Percentiles rank a stretch among this genome's conserved stretches.
These are phyloP conservation scores for Nicotiana attenuata DNA, from an alignment of 257 asterid species.

Conservation along the genomic window DNA sequence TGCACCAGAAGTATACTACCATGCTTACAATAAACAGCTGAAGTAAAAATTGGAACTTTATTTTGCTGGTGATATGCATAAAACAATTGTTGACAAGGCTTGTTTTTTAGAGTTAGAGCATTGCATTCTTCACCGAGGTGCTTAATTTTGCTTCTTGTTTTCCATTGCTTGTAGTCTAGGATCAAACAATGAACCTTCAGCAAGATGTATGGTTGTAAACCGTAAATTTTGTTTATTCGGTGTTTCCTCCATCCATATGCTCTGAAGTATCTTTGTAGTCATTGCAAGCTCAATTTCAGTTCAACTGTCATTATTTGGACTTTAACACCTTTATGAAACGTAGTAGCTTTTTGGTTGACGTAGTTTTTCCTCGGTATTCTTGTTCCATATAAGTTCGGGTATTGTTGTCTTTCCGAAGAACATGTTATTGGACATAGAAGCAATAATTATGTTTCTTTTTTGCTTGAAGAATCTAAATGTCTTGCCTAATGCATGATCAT, in stretches of 20 bases:
- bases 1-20: not conserved
- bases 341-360: not conserved
- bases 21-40: not conserved
- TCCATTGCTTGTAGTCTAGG: not conserved
- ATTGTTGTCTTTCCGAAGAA: not conserved
- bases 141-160: not conserved
- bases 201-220: not conserved
- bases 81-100: not conserved
- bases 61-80: not conserved
- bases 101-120: not conserved
- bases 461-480: not conserved
- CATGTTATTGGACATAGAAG: not conserved
- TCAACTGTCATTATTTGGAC: not conserved
- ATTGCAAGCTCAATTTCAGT: not conserved
- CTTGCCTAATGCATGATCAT: constrained; percentile 1
- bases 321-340: not conserved
- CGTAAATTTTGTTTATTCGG: not conserved
- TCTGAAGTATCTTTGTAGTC: not conserved
- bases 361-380: not conserved
- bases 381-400: not conserved
- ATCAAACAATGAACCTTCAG: not conserved
- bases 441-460: not conserved
- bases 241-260: constrained; percentile 6
- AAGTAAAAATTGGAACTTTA: not conserved
- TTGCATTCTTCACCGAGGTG: not conserved